Evolutionary conservation across 2,329 filamentous ascomycete genomes (phyloP).

Genomic region (Balansia obtecta): DNA sequence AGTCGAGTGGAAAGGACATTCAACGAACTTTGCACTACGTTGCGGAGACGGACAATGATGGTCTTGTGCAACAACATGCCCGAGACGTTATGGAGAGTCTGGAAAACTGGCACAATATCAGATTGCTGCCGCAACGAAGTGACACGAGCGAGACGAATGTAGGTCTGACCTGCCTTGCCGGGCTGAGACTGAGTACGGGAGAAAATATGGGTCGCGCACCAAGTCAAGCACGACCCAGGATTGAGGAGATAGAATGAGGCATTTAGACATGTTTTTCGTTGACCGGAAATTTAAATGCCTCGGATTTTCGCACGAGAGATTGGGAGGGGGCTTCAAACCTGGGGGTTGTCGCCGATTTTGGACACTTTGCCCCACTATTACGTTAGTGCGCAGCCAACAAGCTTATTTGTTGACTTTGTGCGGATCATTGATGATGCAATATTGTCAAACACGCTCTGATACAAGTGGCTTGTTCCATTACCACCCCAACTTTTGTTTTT

Average conservation of each 20-base stretch:
- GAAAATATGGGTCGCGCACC: conserved; percentile 13
- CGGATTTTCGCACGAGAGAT: too few relatives aligned
- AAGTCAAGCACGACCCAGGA: conserved; percentile 26
- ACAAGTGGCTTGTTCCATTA: background rate
- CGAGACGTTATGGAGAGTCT: conserved; percentile 54
- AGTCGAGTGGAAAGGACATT: conserved; percentile 48
- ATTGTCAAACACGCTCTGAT: background rate
- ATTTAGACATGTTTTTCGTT: conserved; percentile 2
- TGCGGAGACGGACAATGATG: conserved; percentile 53
- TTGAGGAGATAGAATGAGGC: conserved; percentile 49
- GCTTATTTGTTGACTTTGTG: conserved; percentile 6
- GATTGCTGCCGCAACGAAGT: conserved; percentile 27
- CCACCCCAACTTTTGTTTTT: background rate
- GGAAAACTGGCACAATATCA: conserved; percentile 46
- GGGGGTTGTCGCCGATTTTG: too few relatives aligned
- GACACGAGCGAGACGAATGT: conserved; percentile 12
- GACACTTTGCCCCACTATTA: background rate
- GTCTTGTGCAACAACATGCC: conserved; percentile 54
- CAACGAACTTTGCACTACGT: conserved; percentile 50
- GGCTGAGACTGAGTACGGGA: conserved; percentile 23
- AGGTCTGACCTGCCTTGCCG: conserved; percentile 22
- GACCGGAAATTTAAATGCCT: too few relatives aligned
- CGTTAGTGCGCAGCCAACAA: background rate
- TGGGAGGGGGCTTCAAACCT: too few relatives aligned
- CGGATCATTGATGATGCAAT: background rate